Base-by-base conservation (phyloP, 129 eudicot genomes). In the Helianthus tuberosus region DNA sequence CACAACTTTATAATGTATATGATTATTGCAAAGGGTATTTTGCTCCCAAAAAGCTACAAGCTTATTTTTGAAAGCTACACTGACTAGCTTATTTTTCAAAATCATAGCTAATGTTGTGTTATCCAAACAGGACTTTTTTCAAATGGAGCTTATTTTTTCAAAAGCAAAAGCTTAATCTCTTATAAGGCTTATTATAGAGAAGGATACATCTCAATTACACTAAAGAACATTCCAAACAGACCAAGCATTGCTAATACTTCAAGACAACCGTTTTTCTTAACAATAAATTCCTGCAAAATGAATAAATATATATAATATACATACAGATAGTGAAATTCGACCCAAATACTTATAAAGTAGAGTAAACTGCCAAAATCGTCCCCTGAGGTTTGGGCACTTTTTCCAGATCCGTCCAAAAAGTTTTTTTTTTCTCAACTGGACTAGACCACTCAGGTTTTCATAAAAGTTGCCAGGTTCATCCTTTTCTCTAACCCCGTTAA, bases 181-280 rank as follows among this genome's bases (percentile, higher is more conserved):
- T 25, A 41, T 0, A 41, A 41, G 46, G 46, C 46, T 41, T 41
- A 53, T 5, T 6, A 66, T 75, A 20, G 64, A 62, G 66, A 86
- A 88, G 98, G 97, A 93, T 93, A 93, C 98, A 88, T 79, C 87
- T 90, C 89, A 46, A 74, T 65, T 10, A 68, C 76, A 80, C 87
- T 93, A 29, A 88, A 74, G 65, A 93, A 80, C 88, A 84, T 65
- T 66, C 97, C 98, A 50, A 88, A 93, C 17, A 88, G 52, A 73
- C 98, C 96, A 69, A 93, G 70, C 98, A 93, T 90, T n/a, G 97
- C 65, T 14, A 90, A 50, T 72, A 88, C 87, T 89, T 93, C 98
- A 69, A 81, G 69, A 11, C 66, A 81, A 81, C 86, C 84, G n/a
- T 76, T 83, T 77, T 80, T 91, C 86, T 90, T 90, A 44, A 86